Evolutionary conservation across 2,329 filamentous ascomycete species (phyloP).

Genomic region (Penicillium sp.): DNA sequence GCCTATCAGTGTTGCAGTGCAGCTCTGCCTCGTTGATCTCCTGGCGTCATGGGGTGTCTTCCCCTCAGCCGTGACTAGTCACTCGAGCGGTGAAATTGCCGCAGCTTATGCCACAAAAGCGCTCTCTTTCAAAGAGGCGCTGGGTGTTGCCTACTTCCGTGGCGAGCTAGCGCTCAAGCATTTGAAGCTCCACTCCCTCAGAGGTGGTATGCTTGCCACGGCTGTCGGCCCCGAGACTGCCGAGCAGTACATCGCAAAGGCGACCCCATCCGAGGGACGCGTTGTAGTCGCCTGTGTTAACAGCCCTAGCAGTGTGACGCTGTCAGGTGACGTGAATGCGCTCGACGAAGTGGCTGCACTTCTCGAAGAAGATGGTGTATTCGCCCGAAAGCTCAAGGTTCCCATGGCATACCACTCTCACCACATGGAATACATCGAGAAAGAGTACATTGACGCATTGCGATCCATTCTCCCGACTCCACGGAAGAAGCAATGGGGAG

Average conservation of each 20-base stretch:
- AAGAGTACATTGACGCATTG: too few species aligned
- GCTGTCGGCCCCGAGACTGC: not conserved
- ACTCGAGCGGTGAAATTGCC: conserved; percentile 16
- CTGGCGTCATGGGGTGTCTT: not conserved
- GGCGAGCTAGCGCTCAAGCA: not conserved
- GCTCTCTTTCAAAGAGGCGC: conserved; percentile 41
- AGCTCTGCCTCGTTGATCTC: not conserved
- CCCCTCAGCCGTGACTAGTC: not conserved
- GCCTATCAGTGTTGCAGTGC: not conserved
- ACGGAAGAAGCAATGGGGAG: too few species aligned
- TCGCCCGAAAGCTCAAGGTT: conserved; percentile 27
- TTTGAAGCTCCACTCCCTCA: not conserved
- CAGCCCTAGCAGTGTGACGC: not conserved
- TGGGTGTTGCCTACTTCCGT: conserved; percentile 47
- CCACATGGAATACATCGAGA: conserved; percentile 25
- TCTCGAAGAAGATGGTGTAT: not conserved
- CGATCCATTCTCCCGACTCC: too few species aligned
- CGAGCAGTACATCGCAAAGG: not conserved
- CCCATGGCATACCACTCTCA: conserved; percentile 30
- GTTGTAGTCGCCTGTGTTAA: not conserved
- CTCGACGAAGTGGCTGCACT: not conserved
- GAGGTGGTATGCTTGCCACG: not conserved
- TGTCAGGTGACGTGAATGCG: not conserved
- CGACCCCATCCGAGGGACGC: not conserved
- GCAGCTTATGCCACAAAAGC: conserved; percentile 51